Evolutionary conservation across 495 filamentous ascomycete genomes (phyloP), one percentile per base, ranked within the genome.

Genomic region (Pyrenopolyporus hunteri): DNA sequence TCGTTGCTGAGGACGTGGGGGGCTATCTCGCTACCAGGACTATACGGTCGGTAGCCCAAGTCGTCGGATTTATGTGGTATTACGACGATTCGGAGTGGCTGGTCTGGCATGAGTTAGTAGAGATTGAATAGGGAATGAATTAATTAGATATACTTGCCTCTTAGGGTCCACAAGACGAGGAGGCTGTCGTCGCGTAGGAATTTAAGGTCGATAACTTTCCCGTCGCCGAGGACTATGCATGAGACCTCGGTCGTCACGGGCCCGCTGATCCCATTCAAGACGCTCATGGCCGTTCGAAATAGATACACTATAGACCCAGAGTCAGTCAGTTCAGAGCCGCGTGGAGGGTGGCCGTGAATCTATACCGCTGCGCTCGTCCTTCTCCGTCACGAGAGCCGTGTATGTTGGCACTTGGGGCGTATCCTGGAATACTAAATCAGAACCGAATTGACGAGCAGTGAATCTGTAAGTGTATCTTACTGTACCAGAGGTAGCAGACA

Each of bases 181-280:
- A 85, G 55, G 11, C 51, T 68, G 16, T 71, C 63, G 49, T 77
- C 73, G 52, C 80, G 66, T 7, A 81, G 57, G 46, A 83, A 83
- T 52, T 80, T 81, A 5, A 83, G 53, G 60, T 85, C 82, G 17
- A 78, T 50, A 7, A 84, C 68, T 5, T 53, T 68, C 7, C 72
- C 76, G 48, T 73, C 61, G 4, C 75, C 77, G 6, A 84, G 70
- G 7, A 53, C 50, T 6, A 85, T 36, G 1, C 61, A 57, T 35
- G 77, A 70, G 4, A 69, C 69, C 22, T 60, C 60, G 2, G 71
- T 73, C 3, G 57, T 58, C 2, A 69, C 32, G 1, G 62, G 31
- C 14, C 62, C 66, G 31, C 77, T 81, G 20, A 80, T 73, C 14
- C 79, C 80, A 32, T 79, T 79, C 31, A 69, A 63, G 13, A 82